Percentiles rank a stretch among this genome's conserved stretches.
phyloP scores from a whole-genome alignment of 2,329 filamentous ascomycete species.

The Magnaporthiopsis poae region DNA sequence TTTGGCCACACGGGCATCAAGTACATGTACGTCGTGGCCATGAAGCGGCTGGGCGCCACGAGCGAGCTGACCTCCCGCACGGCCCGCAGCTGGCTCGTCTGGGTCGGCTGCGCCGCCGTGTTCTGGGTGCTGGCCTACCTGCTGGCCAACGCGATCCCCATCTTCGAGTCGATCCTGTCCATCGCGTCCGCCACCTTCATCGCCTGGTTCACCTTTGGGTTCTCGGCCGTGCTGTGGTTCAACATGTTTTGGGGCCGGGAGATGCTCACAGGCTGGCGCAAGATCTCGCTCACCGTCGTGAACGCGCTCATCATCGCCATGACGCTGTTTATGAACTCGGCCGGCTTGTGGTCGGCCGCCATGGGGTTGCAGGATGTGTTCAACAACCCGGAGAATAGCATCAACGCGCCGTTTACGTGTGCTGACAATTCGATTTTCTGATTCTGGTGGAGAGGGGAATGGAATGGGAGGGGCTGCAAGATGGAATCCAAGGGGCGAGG shows the following conservation, averaged over 20 bases:
- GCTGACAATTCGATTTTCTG: slow-evolving; percentile 4
- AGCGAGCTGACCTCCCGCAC: slow-evolving; percentile 3
- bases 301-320: slow-evolving; percentile 2
- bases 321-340: slow-evolving; percentile 6
- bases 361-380: slow-evolving; percentile 4
- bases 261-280: slow-evolving; percentile 3
- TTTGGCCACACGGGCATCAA: slow-evolving; percentile 7
- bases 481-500: no score
- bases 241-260: not conserved
- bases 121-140: slow-evolving; percentile 5
- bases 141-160: slow-evolving; percentile 2
- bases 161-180: slow-evolving; percentile 7
- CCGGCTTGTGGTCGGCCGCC: slow-evolving; percentile 2
- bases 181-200: slow-evolving; percentile 5
- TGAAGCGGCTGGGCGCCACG: slow-evolving; percentile 6
- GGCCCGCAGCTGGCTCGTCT: not conserved
- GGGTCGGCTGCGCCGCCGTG: slow-evolving; percentile 2
- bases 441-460: not conserved
- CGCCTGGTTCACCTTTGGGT: slow-evolving; percentile 5
- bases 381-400: slow-evolving; percentile 2
- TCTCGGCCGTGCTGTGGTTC: slow-evolving; percentile 7
- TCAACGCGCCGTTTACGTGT: slow-evolving; percentile 5
- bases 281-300: not conserved
- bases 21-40: slow-evolving; percentile 6
- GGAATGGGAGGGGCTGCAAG: not conserved